Conservation (phyloP, 805 yeast species). For the Yamadazyma paraphyllophila region DNA sequence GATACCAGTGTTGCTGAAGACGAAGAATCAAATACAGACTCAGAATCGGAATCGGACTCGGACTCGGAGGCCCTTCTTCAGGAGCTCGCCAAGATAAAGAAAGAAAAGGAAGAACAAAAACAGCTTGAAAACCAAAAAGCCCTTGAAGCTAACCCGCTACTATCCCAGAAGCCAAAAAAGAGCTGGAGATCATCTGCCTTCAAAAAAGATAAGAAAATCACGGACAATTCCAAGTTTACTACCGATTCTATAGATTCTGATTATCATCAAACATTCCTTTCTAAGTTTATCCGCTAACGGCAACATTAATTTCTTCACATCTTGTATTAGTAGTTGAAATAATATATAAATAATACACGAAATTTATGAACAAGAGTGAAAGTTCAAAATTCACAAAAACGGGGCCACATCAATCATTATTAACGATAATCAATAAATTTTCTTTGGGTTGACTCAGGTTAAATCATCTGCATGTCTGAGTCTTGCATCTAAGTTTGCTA, state of each 20-base stretch:
- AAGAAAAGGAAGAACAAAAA: conserved; percentile 16
- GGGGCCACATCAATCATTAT: no score
- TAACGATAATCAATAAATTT: neutral
- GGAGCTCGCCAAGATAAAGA: conserved; percentile 20
- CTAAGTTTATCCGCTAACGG: conserved; percentile 29
- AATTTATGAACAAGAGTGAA: neutral
- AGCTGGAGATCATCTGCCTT: conserved; percentile 32
- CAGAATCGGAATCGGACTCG: conserved; percentile 8
- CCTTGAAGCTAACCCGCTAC: conserved; percentile 16
- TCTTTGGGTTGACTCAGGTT: conserved; percentile 10
- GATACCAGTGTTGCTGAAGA: neutral
- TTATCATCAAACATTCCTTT: conserved; percentile 32
- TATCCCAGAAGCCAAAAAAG: conserved; percentile 17
- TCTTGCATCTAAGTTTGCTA: conserved; percentile 74
- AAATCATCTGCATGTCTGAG: conserved; percentile 38
- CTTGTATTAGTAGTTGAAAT: conserved; percentile 2
- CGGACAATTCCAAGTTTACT: conserved; percentile 20
- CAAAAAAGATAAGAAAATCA: conserved; percentile 14
- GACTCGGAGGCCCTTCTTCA: conserved; percentile 18
- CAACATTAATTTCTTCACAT: neutral
- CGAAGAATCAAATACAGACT: conserved; percentile 3
- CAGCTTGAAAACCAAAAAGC: conserved; percentile 6
- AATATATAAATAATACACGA: conserved; percentile 8
- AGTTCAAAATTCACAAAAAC: neutral
- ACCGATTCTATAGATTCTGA: conserved; percentile 35